Evolutionary conservation across 805 yeast genomes (phyloP).

Genomic region (Pichia paraexigua): DNA sequence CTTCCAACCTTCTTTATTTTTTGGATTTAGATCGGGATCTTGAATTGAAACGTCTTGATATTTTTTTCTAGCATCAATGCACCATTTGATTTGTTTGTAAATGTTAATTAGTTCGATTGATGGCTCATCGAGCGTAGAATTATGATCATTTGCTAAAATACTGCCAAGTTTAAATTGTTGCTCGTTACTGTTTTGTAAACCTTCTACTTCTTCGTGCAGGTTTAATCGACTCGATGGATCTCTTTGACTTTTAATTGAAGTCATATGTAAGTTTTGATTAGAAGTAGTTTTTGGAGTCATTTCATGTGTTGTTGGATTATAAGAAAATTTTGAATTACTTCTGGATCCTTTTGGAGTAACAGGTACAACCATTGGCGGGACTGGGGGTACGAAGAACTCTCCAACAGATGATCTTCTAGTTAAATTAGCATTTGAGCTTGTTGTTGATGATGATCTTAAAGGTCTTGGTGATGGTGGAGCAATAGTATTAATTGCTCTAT

Average conservation of each 20-base stretch:
- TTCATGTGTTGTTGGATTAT: conserved; percentile 25
- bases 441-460: conserved; percentile 21
- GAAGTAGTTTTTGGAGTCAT: conserved; percentile 9
- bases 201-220: not conserved
- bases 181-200: conserved; percentile 18
- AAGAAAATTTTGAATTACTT: conserved; percentile 17
- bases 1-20: conserved; percentile 63
- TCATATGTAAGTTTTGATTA: not conserved
- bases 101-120: conserved; percentile 61
- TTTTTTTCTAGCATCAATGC: conserved; percentile 68
- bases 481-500: conserved; percentile 48
- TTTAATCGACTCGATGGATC: not conserved
- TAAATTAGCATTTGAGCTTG: conserved; percentile 8
- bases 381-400: conserved; percentile 31
- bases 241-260: not conserved
- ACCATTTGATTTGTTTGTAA: conserved; percentile 51
- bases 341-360: conserved; percentile 8
- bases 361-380: conserved; percentile 27
- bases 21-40: conserved; percentile 72
- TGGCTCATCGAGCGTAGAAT: conserved; percentile 46
- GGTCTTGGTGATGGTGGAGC: conserved; percentile 23
- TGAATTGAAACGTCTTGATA: conserved; percentile 70
- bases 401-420: conserved; percentile 30
- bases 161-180: conserved; percentile 35
- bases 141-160: conserved; percentile 41